These are phyloP conservation scores for Paraconiothyrium sp. DNA, from an alignment of 2,329 filamentous ascomycete species.

Conservation along the genomic window DNA sequence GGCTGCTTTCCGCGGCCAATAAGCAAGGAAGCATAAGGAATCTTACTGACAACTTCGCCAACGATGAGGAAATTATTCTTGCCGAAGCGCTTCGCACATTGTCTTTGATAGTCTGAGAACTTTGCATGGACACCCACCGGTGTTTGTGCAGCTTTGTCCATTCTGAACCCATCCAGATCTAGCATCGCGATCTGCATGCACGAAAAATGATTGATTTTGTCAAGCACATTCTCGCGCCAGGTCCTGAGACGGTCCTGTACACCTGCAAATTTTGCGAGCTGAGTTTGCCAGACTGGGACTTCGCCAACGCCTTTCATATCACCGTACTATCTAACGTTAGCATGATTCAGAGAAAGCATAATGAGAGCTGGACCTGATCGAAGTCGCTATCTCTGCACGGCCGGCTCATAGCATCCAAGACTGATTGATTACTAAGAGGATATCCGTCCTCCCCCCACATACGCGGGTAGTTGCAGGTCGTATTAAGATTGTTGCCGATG, in stretches of 20 bases:
- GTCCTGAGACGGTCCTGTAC: constrained; percentile 74
- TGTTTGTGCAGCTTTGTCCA: constrained; percentile 72
- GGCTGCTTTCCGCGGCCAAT: constrained; percentile 70
- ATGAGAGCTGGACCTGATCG: constrained; percentile 50
- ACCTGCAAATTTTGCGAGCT: constrained; percentile 72
- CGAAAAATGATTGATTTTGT: constrained; percentile 68
- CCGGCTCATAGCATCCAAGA: constrained; percentile 38
- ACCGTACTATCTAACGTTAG: constrained; percentile 58
- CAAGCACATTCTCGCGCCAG: constrained; percentile 67
- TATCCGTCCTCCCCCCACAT: constrained; percentile 70
- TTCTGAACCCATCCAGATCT: constrained; percentile 73
- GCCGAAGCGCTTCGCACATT: constrained; percentile 65
- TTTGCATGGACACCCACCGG: constrained; percentile 69
- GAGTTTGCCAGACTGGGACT: constrained; percentile 69
- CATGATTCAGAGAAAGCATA: neutral
- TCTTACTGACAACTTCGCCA: constrained; percentile 71
- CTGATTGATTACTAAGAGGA: constrained; percentile 58
- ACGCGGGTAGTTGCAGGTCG: constrained; percentile 65
- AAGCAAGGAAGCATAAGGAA: constrained; percentile 68
- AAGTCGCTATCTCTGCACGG: constrained; percentile 71
- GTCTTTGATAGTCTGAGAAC: constrained; percentile 65
- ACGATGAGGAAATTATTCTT: constrained; percentile 72
- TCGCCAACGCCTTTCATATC: constrained; percentile 68
- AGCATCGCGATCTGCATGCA: constrained; percentile 70
- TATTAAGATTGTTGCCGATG: constrained; percentile 59